Percentiles rank a stretch among this genome's conserved stretches.
Conservation (phyloP, 2,329 filamentous ascomycete species). For the Leptosphaerulina australis region DNA sequence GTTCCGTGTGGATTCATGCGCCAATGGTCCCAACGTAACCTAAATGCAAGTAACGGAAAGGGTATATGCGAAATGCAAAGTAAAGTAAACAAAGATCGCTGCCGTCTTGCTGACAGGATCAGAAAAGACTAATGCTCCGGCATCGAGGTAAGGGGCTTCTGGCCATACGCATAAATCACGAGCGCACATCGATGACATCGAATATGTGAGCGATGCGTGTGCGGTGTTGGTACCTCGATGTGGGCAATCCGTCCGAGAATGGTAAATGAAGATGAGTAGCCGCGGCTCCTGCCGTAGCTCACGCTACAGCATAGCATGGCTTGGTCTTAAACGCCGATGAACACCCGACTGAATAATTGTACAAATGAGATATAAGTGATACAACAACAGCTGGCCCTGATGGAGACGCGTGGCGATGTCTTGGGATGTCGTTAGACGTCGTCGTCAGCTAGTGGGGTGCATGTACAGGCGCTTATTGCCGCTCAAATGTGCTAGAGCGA, state of each 20-base stretch:
- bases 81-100: constrained; percentile 14
- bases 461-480: constrained; percentile 28
- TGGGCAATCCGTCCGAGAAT: constrained; percentile 13
- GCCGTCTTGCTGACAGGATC: constrained; percentile 22
- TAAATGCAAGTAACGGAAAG: constrained; percentile 27
- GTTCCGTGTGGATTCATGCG: constrained; percentile 19
- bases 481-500: constrained; percentile 47
- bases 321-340: constrained; percentile 19
- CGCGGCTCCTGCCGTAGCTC: constrained; percentile 19
- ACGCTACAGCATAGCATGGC: constrained; percentile 8
- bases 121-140: constrained; percentile 16
- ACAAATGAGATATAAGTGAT: constrained; percentile 31
- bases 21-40: constrained; percentile 22
- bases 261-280: constrained; percentile 18
- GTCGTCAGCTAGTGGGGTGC: constrained; percentile 31
- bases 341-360: constrained; percentile 23
- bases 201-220: constrained; percentile 7
- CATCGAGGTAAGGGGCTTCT: constrained; percentile 5
- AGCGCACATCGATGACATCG: constrained; percentile 6
- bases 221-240: constrained; percentile 16
- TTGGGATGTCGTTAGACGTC: constrained; percentile 13
- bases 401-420: constrained; percentile 23
- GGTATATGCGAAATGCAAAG: constrained; percentile 34
- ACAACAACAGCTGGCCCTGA: constrained; percentile 22
- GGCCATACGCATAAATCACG: neutral